A percentile compares a stretch with the other conserved stretches of the same genome.
Conservation (phyloP, 2,329 filamentous ascomycete species). For the Colletotrichum sojae region DNA sequence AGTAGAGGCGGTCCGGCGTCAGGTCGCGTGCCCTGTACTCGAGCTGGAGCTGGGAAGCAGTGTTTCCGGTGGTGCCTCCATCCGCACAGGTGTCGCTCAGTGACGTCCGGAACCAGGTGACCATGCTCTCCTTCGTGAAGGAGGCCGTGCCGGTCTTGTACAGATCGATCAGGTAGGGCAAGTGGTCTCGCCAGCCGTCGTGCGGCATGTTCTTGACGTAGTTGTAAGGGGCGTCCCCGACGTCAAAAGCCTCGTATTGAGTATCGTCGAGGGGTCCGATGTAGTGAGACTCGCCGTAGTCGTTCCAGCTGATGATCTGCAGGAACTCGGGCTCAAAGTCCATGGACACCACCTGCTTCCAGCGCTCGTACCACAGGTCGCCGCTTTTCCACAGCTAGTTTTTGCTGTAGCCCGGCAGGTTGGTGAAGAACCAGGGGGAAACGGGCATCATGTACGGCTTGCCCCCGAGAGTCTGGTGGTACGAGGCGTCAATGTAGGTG, state of each 20-base stretch:
- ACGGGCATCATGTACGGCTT: constrained; percentile 65
- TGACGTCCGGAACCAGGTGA: constrained; percentile 51
- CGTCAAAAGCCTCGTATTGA: constrained; percentile 16
- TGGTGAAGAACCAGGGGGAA: constrained; percentile 72
- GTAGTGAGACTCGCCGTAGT: constrained; percentile 70
- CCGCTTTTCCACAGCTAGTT: constrained; percentile 75
- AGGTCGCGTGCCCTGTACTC: constrained; percentile 40
- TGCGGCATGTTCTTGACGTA: constrained; percentile 61
- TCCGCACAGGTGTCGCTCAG: constrained; percentile 42
- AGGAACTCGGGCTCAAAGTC: constrained; percentile 61
- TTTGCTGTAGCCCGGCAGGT: constrained; percentile 68
- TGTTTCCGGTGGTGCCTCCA: constrained; percentile 49
- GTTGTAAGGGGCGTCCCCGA: constrained; percentile 55
- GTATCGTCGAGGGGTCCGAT: constrained; percentile 59
- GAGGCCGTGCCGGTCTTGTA: constrained; percentile 60
- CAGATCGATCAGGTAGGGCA: constrained; percentile 64
- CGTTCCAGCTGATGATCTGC: constrained; percentile 64
- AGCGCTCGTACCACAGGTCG: constrained; percentile 71
- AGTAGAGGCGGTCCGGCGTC: constrained; percentile 44
- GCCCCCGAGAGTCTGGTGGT: constrained; percentile 15
- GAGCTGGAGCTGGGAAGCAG: constrained; percentile 44
- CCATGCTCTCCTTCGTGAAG: constrained; percentile 46
- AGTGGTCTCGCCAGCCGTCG: constrained; percentile 61
- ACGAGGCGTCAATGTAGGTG: constrained; percentile 42
- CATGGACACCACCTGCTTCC: constrained; percentile 62